Base-by-base conservation (phyloP, 2,329 filamentous ascomycete genomes). In the Allantophomopsis cytisporea region DNA sequence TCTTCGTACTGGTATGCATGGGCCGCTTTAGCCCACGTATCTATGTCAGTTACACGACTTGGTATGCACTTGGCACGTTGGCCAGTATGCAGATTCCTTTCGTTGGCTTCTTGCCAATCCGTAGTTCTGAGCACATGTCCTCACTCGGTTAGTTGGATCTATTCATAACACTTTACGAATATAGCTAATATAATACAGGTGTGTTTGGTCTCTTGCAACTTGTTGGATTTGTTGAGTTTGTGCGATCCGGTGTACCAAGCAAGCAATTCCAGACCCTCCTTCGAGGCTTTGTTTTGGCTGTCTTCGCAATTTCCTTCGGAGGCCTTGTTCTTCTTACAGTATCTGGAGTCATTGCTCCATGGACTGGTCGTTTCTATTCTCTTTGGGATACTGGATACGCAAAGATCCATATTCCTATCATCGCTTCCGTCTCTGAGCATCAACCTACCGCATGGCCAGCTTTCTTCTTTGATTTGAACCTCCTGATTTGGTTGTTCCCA, bases 11-110 rank as follows among this genome's bases (percentile, higher is more conserved):
- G 50, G 81, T 98, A 55, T 85, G 83, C 64, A 98, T 98, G 89
- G 93, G 93, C 38, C 72, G 91, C 43, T 98, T 93, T 64, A 96
- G 88, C 68, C 81, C 83, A 43, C 78, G 91, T 43, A 69, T 98
- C 15, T 98, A 98, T 54, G 87, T 96, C 55, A 85, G 86, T 57
- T 98, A 98, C 63, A 94, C 85, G 34, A 96, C 89, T 1, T 98
- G 93, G 91, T 98, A 94, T 61, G 86, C 88, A 31, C 70, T 98
- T 30, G 91, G 93, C 43, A 96, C 91, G 47, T 63, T 98, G 61
- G 91, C 88, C 40, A 94, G 87, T 67, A 96, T 98, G 89, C 91
- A 98, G 64, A 91, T 98, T 66, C 91, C 91, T 3, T 98, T 98
- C 55, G 93, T 98, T 41, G 91, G 91, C 42, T 98, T 98, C 69